Conservation (phyloP, 2,329 filamentous ascomycete species). For the Fragosphaeria purpurea region DNA sequence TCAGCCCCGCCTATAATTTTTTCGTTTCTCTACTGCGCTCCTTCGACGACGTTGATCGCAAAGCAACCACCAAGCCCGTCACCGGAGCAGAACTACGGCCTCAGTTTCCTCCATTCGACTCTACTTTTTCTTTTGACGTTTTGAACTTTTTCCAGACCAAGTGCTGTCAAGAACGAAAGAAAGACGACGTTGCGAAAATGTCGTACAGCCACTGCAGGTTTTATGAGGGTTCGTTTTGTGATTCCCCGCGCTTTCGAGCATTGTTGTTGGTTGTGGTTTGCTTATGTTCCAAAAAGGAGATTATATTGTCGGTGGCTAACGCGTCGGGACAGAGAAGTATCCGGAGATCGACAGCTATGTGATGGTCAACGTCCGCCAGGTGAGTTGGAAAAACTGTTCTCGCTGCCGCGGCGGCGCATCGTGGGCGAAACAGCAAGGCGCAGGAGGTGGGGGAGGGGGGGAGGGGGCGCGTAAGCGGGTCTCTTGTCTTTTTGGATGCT, state of each 20-base stretch:
- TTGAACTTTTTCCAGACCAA: too few species aligned
- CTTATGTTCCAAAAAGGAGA: too few species aligned
- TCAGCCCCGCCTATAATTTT: constrained; percentile 8
- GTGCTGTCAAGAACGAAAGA: background rate
- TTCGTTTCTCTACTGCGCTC: constrained; percentile 8
- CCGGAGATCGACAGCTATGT: constrained; percentile 99
- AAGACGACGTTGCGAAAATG: constrained; percentile 20
- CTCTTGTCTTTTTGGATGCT: background rate
- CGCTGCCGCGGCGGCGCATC: background rate
- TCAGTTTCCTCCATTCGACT: too few species aligned
- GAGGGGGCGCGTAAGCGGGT: background rate
- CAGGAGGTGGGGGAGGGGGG: too few species aligned
- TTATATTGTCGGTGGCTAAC: background rate
- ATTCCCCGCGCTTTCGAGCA: too few species aligned
- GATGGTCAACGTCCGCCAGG: constrained; percentile 92
- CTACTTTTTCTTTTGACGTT: too few species aligned
- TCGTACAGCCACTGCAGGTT: constrained; percentile 29
- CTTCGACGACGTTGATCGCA: constrained; percentile 6
- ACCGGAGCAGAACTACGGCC: too few species aligned
- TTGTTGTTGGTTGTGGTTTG: too few species aligned
- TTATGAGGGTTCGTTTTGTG: constrained; percentile 21
- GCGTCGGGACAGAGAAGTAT: constrained; percentile 45
- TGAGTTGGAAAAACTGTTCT: constrained; percentile 27
- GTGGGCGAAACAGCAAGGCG: background rate
- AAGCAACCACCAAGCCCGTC: too few species aligned